phyloP scores from a whole-genome alignment of 2,329 filamentous ascomycete genomes.

The Mycosphaerelloides madeirae region DNA sequence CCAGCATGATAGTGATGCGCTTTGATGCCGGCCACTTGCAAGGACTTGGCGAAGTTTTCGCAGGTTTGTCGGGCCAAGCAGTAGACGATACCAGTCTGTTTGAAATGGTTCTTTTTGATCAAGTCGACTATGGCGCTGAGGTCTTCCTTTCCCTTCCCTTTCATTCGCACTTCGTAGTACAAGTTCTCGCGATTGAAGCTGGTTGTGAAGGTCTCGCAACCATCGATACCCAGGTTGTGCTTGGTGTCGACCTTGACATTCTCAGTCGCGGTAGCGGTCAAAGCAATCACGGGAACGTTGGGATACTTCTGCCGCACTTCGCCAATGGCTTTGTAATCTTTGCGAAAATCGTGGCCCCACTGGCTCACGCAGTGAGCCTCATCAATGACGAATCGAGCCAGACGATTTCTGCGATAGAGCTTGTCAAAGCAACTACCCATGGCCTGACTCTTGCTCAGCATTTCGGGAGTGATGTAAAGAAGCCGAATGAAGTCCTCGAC shows the following conservation, averaged over 20 bases:
- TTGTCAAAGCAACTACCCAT: constrained; percentile 63
- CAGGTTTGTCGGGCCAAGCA: constrained; percentile 80
- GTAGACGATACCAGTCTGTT: constrained; percentile 86
- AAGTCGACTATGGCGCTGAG: constrained; percentile 56
- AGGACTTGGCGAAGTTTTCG: constrained; percentile 69
- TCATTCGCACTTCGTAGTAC: constrained; percentile 76
- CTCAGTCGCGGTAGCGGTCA: constrained; percentile 91
- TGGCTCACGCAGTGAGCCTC: constrained; percentile 99
- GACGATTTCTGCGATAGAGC: constrained; percentile 64
- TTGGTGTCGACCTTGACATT: constrained; percentile 91
- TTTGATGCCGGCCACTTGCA: constrained; percentile 60
- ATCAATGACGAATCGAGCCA: constrained; percentile 91
- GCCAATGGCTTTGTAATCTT: constrained; percentile 86
- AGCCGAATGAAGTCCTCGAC: constrained; percentile 77
- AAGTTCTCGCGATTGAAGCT: constrained; percentile 98
- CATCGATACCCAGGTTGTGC: constrained; percentile 77
- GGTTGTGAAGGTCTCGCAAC: constrained; percentile 76
- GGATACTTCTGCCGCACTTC: constrained; percentile 67
- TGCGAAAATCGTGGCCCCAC: constrained; percentile 97
- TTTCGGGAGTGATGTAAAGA: constrained; percentile 94
- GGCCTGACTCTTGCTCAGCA: constrained; percentile 75
- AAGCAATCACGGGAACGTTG: constrained; percentile 82
- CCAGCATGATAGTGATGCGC: constrained; percentile 84
- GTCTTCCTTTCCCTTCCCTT: constrained; percentile 52
- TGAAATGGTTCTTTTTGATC: constrained; percentile 65